Evolutionary conservation across 495 filamentous ascomycete genomes (phyloP).

Genomic region (Hypoxylon trugodes): DNA sequence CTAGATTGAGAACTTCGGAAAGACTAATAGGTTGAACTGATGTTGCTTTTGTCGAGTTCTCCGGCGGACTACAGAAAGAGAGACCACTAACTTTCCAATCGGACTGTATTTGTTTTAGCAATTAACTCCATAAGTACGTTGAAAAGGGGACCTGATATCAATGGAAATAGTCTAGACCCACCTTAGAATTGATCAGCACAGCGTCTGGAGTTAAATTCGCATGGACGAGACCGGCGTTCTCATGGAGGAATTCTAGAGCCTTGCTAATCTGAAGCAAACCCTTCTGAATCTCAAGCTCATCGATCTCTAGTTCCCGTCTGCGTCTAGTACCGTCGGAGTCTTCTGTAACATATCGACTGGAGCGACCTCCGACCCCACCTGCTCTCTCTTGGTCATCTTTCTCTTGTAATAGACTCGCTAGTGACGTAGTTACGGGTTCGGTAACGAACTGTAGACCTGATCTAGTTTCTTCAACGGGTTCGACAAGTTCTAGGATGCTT

Average conservation of each 20-base stretch:
- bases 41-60: constrained; percentile 71
- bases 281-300: constrained; percentile 98
- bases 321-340: constrained; percentile 76
- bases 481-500: constrained; percentile 87
- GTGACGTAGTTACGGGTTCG: constrained; percentile 84
- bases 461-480: constrained; percentile 94
- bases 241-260: constrained; percentile 94
- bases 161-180: constrained; percentile 44
- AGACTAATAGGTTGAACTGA: constrained; percentile 79
- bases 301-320: constrained; percentile 88
- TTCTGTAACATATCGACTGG: constrained; percentile 83
- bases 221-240: constrained; percentile 93
- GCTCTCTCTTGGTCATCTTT: constrained; percentile 88
- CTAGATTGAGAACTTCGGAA: constrained; percentile 82
- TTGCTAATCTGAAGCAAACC: constrained; percentile 92
- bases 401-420: constrained; percentile 83
- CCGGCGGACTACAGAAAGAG: constrained; percentile 82
- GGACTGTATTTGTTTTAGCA: constrained; percentile 61
- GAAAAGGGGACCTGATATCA: background rate
- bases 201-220: constrained; percentile 94
- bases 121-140: background rate
- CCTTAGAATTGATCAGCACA: constrained; percentile 94
- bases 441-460: constrained; percentile 97
- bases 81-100: constrained; percentile 98
- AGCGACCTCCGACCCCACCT: constrained; percentile 70